These are phyloP conservation scores for Aphanocladium album DNA, from an alignment of 2,329 filamentous ascomycete genomes.

Conservation along the genomic window DNA sequence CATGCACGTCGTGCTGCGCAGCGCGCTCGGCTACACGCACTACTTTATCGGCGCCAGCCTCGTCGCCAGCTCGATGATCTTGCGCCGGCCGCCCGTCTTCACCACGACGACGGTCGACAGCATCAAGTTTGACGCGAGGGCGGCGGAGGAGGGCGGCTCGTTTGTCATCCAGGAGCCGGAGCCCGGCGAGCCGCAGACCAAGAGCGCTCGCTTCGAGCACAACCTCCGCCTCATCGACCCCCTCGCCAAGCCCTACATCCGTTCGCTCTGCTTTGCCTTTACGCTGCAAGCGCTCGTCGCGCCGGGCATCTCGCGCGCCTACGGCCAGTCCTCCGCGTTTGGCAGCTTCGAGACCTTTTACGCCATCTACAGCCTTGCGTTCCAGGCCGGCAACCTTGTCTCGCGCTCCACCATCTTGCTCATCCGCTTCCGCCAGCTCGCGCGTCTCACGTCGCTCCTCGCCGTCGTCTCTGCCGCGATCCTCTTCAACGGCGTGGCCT, in stretches of 20 bases:
- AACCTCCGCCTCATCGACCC: constrained; percentile 12
- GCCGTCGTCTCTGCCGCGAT: constrained; percentile 11
- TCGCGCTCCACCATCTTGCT: constrained; percentile 21
- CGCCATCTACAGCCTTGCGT: constrained; percentile 23
- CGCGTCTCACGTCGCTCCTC: constrained; percentile 12
- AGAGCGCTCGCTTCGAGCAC: constrained; percentile 13
- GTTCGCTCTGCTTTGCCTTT: constrained; percentile 23
- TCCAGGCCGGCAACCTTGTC: constrained; percentile 26
- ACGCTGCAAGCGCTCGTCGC: constrained; percentile 21
- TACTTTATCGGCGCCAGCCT: constrained; percentile 24
- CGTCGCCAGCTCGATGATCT: constrained; percentile 24
- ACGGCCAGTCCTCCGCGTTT: constrained; percentile 20
- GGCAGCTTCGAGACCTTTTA: constrained; percentile 24
- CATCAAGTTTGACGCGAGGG: constrained; percentile 14
- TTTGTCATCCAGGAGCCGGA: constrained; percentile 8
- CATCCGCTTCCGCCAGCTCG: constrained; percentile 15
- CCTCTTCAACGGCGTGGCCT: constrained; percentile 20
- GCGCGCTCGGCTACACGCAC: constrained; percentile 23
- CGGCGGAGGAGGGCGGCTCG: constrained; percentile 12
- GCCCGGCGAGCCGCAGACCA: not conserved
- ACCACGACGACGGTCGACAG: constrained; percentile 16
- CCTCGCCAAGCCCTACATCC: constrained; percentile 22
- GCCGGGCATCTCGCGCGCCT: constrained; percentile 25
- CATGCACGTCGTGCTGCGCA: constrained; percentile 23
- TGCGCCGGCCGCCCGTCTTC: constrained; percentile 22